These are phyloP conservation scores for Debaryomyces coudertii DNA, from an alignment of 1,139 yeast species.

Conservation along the genomic window DNA sequence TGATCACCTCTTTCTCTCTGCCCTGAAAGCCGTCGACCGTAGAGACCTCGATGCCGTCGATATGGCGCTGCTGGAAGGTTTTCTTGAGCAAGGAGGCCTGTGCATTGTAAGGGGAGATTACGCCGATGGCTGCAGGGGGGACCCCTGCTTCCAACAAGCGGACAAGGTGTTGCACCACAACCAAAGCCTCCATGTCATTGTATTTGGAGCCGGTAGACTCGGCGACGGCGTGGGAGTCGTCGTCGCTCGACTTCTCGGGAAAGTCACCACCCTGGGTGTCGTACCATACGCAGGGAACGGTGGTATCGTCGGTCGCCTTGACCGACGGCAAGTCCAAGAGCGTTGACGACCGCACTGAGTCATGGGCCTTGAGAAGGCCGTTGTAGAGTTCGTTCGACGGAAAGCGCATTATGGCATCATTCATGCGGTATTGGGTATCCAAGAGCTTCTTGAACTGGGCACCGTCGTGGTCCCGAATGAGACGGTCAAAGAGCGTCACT, in stretches of 20 bases:
- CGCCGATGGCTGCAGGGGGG: constrained; percentile 60
- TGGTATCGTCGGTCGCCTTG: constrained; percentile 38
- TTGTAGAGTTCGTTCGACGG: constrained; percentile 72
- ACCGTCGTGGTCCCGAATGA: constrained; percentile 56
- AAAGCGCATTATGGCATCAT: constrained; percentile 72
- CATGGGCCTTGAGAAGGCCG: constrained; percentile 63
- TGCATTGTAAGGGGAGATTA: constrained; percentile 88
- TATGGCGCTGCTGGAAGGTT: constrained; percentile 30
- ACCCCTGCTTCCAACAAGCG: constrained; percentile 54
- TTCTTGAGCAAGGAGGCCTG: constrained; percentile 70
- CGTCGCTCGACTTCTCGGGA: constrained; percentile 58
- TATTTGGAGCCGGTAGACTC: constrained; percentile 53
- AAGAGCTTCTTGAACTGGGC: constrained; percentile 56
- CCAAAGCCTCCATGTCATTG: constrained; percentile 71
- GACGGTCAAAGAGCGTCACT: constrained; percentile 77
- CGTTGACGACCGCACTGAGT: constrained; percentile 54
- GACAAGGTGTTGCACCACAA: constrained; percentile 61
- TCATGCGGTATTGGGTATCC: constrained; percentile 87
- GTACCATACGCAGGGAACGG: constrained; percentile 62
- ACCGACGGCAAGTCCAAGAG: constrained; percentile 62
- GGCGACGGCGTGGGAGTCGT: constrained; percentile 33
- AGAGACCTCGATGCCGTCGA: constrained; percentile 38
- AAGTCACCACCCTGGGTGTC: constrained; percentile 93
- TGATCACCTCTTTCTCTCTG: constrained; percentile 84
- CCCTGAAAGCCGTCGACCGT: constrained; percentile 57